These are phyloP conservation scores for Paradendryphiella salina DNA, from an alignment of 2,329 filamentous ascomycete species.

Conservation along the genomic window DNA sequence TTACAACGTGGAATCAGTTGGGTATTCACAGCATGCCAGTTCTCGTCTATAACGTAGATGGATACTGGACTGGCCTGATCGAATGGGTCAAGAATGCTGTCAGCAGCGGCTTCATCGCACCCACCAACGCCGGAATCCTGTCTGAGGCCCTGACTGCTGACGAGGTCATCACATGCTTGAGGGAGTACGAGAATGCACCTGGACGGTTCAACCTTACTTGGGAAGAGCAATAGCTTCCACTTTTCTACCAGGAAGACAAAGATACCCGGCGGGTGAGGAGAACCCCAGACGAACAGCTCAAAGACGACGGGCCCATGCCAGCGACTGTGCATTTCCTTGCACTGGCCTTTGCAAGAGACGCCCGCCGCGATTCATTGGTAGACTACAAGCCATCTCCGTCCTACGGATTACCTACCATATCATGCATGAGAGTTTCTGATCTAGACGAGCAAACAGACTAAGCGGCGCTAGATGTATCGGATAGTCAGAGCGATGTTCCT, in stretches of 20 bases:
- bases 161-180: constrained; percentile 71
- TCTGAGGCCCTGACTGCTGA: constrained; percentile 73
- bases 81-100: constrained; percentile 79
- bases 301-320: no score
- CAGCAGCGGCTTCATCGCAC: constrained; percentile 73
- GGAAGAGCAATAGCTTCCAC: constrained; percentile 54
- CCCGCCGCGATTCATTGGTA: no score
- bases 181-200: constrained; percentile 73
- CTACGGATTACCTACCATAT: no score
- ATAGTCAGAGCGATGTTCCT: no score
- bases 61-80: constrained; percentile 88
- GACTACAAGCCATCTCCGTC: no score
- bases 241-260: no score
- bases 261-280: neutral
- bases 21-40: constrained; percentile 81
- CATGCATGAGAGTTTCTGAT: no score
- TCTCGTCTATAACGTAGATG: constrained; percentile 81
- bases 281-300: neutral
- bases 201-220: constrained; percentile 81
- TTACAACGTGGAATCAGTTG: constrained; percentile 92
- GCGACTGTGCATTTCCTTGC: no score
- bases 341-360: no score
- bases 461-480: no score
- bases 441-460: no score
- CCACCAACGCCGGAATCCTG: constrained; percentile 73